Conservation (phyloP, 176 grass and related monocot genomes). For the Themeda triandra region DNA sequence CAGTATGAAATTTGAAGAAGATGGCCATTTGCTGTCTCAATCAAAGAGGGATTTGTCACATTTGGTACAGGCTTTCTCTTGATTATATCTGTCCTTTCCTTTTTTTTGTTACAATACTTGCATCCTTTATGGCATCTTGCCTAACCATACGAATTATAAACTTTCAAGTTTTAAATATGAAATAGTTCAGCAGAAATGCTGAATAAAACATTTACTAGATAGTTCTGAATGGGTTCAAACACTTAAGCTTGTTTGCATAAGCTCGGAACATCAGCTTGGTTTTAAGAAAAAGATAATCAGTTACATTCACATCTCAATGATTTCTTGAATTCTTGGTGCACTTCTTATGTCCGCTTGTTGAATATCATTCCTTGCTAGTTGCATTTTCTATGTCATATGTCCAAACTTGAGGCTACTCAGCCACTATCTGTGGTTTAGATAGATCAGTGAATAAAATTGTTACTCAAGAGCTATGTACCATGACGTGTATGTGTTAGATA, state of each 20-base stretch:
- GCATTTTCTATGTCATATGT: background rate
- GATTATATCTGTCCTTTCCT: background rate
- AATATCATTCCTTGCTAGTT: background rate
- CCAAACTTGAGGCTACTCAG: background rate
- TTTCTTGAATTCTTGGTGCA: background rate
- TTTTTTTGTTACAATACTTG: background rate
- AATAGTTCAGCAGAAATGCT: background rate
- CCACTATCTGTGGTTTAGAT: background rate
- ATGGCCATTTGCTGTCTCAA: background rate
- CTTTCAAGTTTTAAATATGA: background rate
- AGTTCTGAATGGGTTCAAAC: background rate
- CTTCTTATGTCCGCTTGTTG: background rate
- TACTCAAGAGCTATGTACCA: background rate
- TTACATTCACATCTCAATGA: background rate
- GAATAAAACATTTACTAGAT: background rate
- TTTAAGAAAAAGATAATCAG: background rate
- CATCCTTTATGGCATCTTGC: background rate
- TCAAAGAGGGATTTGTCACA: background rate
- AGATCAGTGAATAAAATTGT: background rate
- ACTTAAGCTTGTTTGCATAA: background rate
- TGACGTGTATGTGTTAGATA: slow-evolving; percentile 3
- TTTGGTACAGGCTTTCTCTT: slow-evolving; percentile 19
- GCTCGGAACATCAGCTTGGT: background rate
- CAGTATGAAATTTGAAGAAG: slow-evolving; percentile 3
- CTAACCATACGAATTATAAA: background rate